Base-by-base conservation (phyloP, 257 asterid genomes). In the Linderniella brevidens region DNA sequence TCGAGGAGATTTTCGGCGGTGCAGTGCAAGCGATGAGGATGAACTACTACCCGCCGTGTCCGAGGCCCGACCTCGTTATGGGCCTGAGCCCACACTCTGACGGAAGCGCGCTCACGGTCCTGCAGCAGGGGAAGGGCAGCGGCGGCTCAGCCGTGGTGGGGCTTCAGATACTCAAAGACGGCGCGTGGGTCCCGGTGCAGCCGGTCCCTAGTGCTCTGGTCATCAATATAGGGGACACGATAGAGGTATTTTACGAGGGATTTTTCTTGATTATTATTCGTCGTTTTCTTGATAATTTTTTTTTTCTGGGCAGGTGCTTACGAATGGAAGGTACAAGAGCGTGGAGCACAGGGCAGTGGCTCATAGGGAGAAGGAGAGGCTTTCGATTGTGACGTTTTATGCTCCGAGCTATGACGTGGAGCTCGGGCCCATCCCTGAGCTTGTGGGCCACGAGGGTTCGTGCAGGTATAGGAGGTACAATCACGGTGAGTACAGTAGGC, bases 21-120 rank as follows among this genome's bases (percentile, higher is more conserved):
- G 92, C 93, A 8, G 96, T 90, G 2, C 99, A 85, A 60, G 99
- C 96, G 43, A 79, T 80, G 37, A 77, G 99, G 66, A 85, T 90
- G 96, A 90, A 90, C 55, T 90, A 85, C 51, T 90, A 90, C 52
- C 93, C 99, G 41, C 66, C 88, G 17, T 90, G 96, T 46, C 96
- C 96, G 0, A 79, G 96, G 59, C 96, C 96, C 20, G 99, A 90
- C 25, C 87, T 90, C 38, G 96, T 90, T 44, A 48, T 79, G 49
- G 96, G 99, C 1, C 37, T 90, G 37, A 90, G 99, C 69, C 96
- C 96, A 42, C 99, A 90, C 56, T 90, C 96, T 13, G 99, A 90
- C 64, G 96, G 99, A 52, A 90, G 96, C 82, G 96, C 94, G 14
- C 76, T 85, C 4, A 85, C 99, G 13, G 93, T 85, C 29, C 54